These are phyloP conservation scores for Xenoacremonium recifei DNA, from an alignment of 2,329 filamentous ascomycete species.

Conservation along the genomic window DNA sequence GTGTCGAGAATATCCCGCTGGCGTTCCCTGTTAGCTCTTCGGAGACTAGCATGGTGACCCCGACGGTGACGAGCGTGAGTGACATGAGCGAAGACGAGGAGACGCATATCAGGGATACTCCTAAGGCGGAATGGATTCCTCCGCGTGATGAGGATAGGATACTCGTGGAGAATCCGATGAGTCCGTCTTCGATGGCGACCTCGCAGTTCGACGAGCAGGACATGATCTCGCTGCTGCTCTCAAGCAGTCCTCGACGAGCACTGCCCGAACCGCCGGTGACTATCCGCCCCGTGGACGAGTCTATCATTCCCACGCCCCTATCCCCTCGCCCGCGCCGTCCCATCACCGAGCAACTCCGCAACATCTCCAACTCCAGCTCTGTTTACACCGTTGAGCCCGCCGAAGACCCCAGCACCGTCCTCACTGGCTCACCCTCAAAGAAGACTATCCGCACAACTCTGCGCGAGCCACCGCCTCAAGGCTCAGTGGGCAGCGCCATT, in stretches of 20 bases:
- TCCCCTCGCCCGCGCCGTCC: slow-evolving; percentile 23
- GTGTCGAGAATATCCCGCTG: slow-evolving; percentile 15
- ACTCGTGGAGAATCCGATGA: slow-evolving; percentile 4
- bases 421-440: slow-evolving; percentile 22
- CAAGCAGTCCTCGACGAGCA: slow-evolving; percentile 18
- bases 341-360: slow-evolving; percentile 18
- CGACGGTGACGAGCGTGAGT: slow-evolving; percentile 18
- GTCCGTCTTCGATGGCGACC: slow-evolving; percentile 21
- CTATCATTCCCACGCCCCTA: slow-evolving; percentile 24
- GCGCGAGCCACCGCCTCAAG: slow-evolving; percentile 8
- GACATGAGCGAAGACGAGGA: slow-evolving; percentile 13
- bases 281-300: slow-evolving; percentile 28
- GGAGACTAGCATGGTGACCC: slow-evolving; percentile 23
- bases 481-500: slow-evolving; percentile 41
- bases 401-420: slow-evolving; percentile 14
- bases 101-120: slow-evolving; percentile 10
- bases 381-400: slow-evolving; percentile 12
- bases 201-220: slow-evolving; percentile 34
- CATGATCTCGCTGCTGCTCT: slow-evolving; percentile 30
- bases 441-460: slow-evolving; percentile 14
- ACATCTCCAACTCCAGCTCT: slow-evolving; percentile 22
- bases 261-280: slow-evolving; percentile 30
- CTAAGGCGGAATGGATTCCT: slow-evolving; percentile 8
- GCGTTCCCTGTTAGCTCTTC: slow-evolving; percentile 22
- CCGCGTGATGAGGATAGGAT: slow-evolving; percentile 13